Conservation (phyloP, 495 filamentous ascomycete genomes). For the Darksidea phi region DNA sequence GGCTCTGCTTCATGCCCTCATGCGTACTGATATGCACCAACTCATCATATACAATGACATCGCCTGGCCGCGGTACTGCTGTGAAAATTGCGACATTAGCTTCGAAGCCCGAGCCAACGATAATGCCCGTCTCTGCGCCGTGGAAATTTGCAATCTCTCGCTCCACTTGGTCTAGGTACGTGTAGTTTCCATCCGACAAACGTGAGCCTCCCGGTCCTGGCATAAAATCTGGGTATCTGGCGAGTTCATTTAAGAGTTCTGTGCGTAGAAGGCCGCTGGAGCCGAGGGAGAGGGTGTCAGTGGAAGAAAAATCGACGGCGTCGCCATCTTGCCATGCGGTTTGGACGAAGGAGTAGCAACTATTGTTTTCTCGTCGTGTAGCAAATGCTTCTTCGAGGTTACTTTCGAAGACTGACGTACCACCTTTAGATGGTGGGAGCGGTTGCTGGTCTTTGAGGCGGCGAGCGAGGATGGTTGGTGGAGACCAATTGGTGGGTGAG, state of each 20-base stretch:
- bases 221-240: slow-evolving; percentile 25
- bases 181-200: slow-evolving; percentile 66
- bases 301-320: slow-evolving; percentile 62
- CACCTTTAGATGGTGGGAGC: too few species aligned
- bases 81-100: slow-evolving; percentile 67
- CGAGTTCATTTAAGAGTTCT: slow-evolving; percentile 46
- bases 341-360: too few species aligned
- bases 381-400: too few species aligned
- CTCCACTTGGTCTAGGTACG: slow-evolving; percentile 62
- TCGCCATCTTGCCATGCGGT: too few species aligned
- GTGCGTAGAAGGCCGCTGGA: slow-evolving; percentile 43
- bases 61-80: slow-evolving; percentile 63
- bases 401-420: too few species aligned
- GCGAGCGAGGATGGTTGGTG: too few species aligned
- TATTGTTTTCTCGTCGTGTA: too few species aligned
- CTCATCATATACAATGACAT: slow-evolving; percentile 70
- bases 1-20: slow-evolving; percentile 70
- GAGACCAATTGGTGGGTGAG: too few species aligned
- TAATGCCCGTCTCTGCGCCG: slow-evolving; percentile 55
- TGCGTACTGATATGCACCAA: slow-evolving; percentile 72
- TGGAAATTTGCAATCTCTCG: slow-evolving; percentile 63
- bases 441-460: too few species aligned
- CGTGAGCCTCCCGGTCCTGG: slow-evolving; percentile 58
- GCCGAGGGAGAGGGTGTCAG: slow-evolving; percentile 59
- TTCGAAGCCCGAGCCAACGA: slow-evolving; percentile 75